These are phyloP conservation scores for Arachis hypogaea DNA, from an alignment of 306 rosid species.

Conservation along the genomic window DNA sequence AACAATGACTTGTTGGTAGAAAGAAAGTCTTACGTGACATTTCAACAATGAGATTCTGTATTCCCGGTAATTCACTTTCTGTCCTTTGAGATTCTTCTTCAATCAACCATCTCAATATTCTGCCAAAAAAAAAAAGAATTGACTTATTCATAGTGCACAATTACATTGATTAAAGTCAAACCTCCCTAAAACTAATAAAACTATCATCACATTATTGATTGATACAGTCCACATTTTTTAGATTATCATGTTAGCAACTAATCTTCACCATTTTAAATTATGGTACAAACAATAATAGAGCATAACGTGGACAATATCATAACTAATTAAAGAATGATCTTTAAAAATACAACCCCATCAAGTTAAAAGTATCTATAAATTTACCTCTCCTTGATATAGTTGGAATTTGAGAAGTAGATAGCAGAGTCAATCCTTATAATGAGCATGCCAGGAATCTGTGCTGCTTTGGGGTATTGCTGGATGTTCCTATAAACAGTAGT, in stretches of 20 bases:
- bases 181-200: background rate
- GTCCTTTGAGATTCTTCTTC: conserved; percentile 56
- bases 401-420: conserved; percentile 85
- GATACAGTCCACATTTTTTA: background rate
- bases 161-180: background rate
- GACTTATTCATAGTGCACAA: background rate
- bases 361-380: too few relatives aligned
- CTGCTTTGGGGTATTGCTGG: conserved; percentile 70
- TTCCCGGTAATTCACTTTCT: conserved; percentile 38
- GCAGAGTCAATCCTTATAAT: conserved; percentile 89
- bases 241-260: background rate
- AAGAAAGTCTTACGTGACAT: conserved; percentile 76
- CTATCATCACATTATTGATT: background rate
- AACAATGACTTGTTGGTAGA: background rate
- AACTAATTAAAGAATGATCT: too few relatives aligned
- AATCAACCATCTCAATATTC: conserved; percentile 76
- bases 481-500: conserved; percentile 66
- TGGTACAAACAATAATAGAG: too few relatives aligned
- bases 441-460: conserved; percentile 58
- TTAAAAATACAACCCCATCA: too few relatives aligned
- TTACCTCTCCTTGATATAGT: conserved; percentile 85
- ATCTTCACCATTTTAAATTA: background rate
- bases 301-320: too few relatives aligned
- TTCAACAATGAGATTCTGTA: conserved; percentile 58
- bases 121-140: conserved; percentile 32